These are phyloP conservation scores for Lentinus tigrinus DNA, from an alignment of 768 basidiomycete species.

Conservation along the genomic window DNA sequence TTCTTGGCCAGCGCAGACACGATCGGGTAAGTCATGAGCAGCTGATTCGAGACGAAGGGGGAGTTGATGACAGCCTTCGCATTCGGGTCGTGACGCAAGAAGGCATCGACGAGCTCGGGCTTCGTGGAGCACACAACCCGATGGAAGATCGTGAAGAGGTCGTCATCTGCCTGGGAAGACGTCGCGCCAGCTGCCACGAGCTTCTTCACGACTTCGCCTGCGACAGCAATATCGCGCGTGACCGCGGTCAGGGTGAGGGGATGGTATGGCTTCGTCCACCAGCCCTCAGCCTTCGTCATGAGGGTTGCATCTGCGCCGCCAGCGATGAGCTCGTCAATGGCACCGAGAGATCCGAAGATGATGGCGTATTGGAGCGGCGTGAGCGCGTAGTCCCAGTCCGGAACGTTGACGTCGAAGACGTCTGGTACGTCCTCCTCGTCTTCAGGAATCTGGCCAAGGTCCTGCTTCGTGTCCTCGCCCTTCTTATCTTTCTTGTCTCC, in stretches of 20 bases:
- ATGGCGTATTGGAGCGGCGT: slow-evolving; percentile 53
- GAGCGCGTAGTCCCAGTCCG: slow-evolving; percentile 61
- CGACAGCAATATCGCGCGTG: slow-evolving; percentile 23
- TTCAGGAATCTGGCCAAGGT: slow-evolving; percentile 43
- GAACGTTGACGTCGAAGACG: slow-evolving; percentile 50
- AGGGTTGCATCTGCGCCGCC: slow-evolving; percentile 42
- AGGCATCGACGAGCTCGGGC: slow-evolving; percentile 24
- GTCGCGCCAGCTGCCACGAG: slow-evolving; percentile 29
- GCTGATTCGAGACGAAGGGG: slow-evolving; percentile 14
- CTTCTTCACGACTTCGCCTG: slow-evolving; percentile 25
- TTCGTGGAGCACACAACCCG: slow-evolving; percentile 24
- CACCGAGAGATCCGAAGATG: slow-evolving; percentile 42
- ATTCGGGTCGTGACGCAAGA: slow-evolving; percentile 30
- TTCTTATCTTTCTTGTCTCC: slow-evolving; percentile 28
- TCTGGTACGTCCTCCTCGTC: slow-evolving; percentile 51
- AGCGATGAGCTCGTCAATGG: slow-evolving; percentile 46
- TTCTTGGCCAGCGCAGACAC: slow-evolving; percentile 26
- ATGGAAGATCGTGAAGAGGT: slow-evolving; percentile 32
- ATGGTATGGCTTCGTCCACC: slow-evolving; percentile 11
- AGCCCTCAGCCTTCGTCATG: slow-evolving; percentile 3
- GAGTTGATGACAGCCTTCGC: slow-evolving; percentile 31
- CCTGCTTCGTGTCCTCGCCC: slow-evolving; percentile 25
- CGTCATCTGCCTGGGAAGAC: slow-evolving; percentile 29
- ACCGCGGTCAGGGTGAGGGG: slow-evolving; percentile 29
- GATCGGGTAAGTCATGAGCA: slow-evolving; percentile 24